Evolutionary conservation across 495 filamentous ascomycete species (phyloP).

Genomic region (Penicillium macrosclerotiorum): DNA sequence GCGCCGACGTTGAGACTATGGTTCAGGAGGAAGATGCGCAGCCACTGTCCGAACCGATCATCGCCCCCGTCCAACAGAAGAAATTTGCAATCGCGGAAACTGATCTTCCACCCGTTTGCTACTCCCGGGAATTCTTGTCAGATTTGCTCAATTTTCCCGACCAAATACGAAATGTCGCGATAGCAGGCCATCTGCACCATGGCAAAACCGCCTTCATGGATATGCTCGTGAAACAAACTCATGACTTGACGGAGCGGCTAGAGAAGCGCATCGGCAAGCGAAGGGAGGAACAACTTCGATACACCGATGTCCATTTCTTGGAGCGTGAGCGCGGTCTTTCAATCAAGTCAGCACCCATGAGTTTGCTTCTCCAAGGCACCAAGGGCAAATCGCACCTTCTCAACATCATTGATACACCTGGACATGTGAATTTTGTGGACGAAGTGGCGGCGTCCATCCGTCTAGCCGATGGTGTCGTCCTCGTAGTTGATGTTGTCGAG

Average conservation of each 20-base stretch:
- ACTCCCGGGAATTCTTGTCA: conserved; percentile 87
- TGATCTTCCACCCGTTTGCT: conserved; percentile 84
- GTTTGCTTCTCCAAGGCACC: conserved; percentile 78
- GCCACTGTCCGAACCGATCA: conserved; percentile 85
- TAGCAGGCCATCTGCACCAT: conserved; percentile 93
- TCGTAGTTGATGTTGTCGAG: conserved; percentile 97
- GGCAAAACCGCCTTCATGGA: conserved; percentile 98
- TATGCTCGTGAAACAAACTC: conserved; percentile 94
- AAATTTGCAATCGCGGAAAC: conserved; percentile 92
- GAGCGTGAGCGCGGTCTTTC: conserved; percentile 91
- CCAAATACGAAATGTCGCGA: conserved; percentile 85
- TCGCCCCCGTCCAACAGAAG: conserved; percentile 88
- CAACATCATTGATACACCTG: conserved; percentile 94
- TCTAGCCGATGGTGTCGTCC: conserved; percentile 84
- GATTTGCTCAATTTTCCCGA: conserved; percentile 96
- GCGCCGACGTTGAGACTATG: conserved; percentile 87
- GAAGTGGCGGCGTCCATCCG: conserved; percentile 88
- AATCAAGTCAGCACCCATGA: conserved; percentile 94
- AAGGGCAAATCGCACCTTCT: conserved; percentile 94
- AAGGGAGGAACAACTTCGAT: conserved; percentile 86
- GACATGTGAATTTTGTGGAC: conserved; percentile 97
- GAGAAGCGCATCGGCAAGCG: conserved; percentile 78
- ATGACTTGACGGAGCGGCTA: conserved; percentile 73
- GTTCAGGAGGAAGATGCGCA: conserved; percentile 98
- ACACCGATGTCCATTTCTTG: conserved; percentile 86